These are phyloP conservation scores for Stipa capillata DNA, from an alignment of 176 grass and related monocot species.

Conservation along the genomic window DNA sequence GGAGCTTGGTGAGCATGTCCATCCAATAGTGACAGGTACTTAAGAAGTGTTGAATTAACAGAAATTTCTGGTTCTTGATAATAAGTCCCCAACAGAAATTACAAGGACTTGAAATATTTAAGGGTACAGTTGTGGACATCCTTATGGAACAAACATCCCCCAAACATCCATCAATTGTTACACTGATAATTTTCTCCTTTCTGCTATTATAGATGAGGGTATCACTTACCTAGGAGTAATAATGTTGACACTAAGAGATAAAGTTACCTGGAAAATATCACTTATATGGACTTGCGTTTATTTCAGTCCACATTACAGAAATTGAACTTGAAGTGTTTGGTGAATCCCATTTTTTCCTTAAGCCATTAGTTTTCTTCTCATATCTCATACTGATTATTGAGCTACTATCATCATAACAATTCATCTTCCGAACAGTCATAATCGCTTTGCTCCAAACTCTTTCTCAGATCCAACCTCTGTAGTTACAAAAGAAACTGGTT, in stretches of 20 bases:
- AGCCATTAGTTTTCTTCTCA: neutral
- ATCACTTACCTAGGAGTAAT: neutral
- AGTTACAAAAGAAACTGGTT: neutral
- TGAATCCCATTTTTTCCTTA: neutral
- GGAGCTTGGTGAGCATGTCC: neutral
- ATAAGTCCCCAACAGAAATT: constrained; percentile 13
- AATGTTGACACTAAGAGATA: neutral
- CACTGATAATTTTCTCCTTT: neutral
- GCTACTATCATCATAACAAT: neutral
- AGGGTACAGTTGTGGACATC: neutral
- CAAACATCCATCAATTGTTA: neutral
- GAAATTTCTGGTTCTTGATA: neutral
- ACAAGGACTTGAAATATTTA: neutral
- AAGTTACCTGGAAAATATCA: neutral
- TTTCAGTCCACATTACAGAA: neutral
- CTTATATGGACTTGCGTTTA: neutral
- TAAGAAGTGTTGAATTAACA: constrained; percentile 15
- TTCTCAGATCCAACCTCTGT: neutral
- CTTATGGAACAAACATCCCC: neutral
- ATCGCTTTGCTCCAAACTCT: neutral
- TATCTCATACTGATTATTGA: neutral
- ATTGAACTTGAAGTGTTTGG: neutral
- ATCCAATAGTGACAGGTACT: constrained; percentile 1
- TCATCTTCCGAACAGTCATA: neutral
- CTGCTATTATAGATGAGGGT: neutral